Percentiles rank a stretch among this genome's conserved stretches.
Evolutionary conservation across 805 yeast genomes (phyloP).

Genomic region (Teunomyces pallodes): DNA sequence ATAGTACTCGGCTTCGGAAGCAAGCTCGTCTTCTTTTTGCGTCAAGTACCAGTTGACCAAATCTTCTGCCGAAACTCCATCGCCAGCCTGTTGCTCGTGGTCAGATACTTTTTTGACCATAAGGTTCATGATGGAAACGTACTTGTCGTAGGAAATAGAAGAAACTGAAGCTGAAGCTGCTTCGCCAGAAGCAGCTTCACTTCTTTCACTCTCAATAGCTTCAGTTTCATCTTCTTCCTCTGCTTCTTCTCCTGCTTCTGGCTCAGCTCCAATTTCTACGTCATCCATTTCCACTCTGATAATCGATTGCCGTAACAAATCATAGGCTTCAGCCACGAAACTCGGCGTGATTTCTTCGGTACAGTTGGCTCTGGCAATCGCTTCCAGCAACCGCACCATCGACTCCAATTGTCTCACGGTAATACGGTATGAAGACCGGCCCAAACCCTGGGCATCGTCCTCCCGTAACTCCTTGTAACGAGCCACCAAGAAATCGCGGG

Average conservation of each 20-base stretch:
- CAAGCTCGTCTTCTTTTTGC: constrained; percentile 67
- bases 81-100: constrained; percentile 47
- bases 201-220: constrained; percentile 3
- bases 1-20: constrained; percentile 67
- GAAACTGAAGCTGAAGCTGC: constrained; percentile 28
- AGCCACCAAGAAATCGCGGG: constrained; percentile 71
- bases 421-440: constrained; percentile 84
- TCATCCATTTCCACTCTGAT: constrained; percentile 94
- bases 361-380: constrained; percentile 96
- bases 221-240: constrained; percentile 17
- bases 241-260: constrained; percentile 12
- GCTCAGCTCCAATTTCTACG: constrained; percentile 68
- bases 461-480: constrained; percentile 82
- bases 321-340: constrained; percentile 92
- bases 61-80: constrained; percentile 66
- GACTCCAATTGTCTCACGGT: constrained; percentile 97
- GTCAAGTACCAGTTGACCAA: constrained; percentile 80
- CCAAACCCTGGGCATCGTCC: constrained; percentile 87
- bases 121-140: constrained; percentile 77
- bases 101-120: constrained; percentile 65
- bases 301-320: constrained; percentile 82
- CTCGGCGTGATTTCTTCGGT: constrained; percentile 79
- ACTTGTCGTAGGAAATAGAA: constrained; percentile 77
- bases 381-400: constrained; percentile 89
- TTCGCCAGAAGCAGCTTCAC: constrained; percentile 2